Evolutionary conservation across 129 eudicot genomes (phyloP).

Genomic region (Erigeron canadensis): DNA sequence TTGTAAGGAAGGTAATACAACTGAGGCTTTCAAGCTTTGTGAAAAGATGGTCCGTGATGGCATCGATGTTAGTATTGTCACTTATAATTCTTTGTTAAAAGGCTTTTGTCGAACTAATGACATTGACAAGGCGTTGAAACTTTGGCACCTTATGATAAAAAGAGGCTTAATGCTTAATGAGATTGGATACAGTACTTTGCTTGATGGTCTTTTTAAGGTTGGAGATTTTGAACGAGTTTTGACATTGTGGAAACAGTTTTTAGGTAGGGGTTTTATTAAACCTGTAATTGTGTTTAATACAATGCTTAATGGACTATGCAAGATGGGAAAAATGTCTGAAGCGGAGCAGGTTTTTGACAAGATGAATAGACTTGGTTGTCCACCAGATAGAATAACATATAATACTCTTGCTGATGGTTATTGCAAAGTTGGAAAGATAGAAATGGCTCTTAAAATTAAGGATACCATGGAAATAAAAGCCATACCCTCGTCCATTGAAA

Average conservation of each 20-base stretch:
- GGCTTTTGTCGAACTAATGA: constrained; percentile 58
- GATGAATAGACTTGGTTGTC: constrained; percentile 60
- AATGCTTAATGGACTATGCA: constrained; percentile 80
- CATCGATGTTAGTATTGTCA: constrained; percentile 46
- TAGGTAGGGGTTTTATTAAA: constrained; percentile 50
- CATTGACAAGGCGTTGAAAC: constrained; percentile 58
- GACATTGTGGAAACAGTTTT: constrained; percentile 67
- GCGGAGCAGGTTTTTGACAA: constrained; percentile 61
- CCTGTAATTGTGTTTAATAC: constrained; percentile 52
- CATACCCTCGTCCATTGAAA: constrained; percentile 50
- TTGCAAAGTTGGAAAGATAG: constrained; percentile 60
- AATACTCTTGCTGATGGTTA: constrained; percentile 83
- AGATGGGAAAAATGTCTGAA: constrained; percentile 68
- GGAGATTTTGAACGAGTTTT: constrained; percentile 58
- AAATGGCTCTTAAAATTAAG: constrained; percentile 59
- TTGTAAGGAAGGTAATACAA: constrained; percentile 50
- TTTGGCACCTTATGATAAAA: constrained; percentile 66
- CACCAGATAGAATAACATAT: constrained; percentile 69
- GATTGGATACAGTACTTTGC: constrained; percentile 70
- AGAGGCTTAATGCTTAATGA: constrained; percentile 65
- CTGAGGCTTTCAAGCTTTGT: constrained; percentile 56
- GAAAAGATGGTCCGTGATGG: constrained; percentile 59
- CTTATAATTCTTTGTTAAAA: constrained; percentile 73
- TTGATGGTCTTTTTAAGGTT: constrained; percentile 59
- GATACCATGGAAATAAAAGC: constrained; percentile 47